phyloP scores from a whole-genome alignment of 2,329 filamentous ascomycete species.

The Dothistroma pini region DNA sequence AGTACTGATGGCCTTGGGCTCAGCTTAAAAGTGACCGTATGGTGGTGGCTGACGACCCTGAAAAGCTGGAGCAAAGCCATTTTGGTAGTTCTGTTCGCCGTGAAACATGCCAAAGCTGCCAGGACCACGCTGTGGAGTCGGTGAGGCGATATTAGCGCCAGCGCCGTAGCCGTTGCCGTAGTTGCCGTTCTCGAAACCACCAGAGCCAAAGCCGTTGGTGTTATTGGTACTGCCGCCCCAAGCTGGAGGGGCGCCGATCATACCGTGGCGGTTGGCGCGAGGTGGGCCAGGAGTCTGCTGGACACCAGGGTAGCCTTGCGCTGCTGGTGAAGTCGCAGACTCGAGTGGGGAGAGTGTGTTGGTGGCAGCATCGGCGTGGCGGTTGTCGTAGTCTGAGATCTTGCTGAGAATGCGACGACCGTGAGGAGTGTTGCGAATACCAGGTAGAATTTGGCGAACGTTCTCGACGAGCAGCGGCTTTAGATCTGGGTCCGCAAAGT shows the following conservation, averaged over 20 bases:
- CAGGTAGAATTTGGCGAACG: constrained; percentile 78
- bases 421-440: constrained; percentile 86
- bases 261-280: constrained; percentile 29
- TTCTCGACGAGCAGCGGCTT: constrained; percentile 75
- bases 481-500: constrained; percentile 70
- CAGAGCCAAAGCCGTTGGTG: constrained; percentile 12
- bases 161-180: constrained; percentile 15
- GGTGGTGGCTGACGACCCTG: constrained; percentile 17
- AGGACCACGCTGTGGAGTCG: constrained; percentile 30
- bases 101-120: constrained; percentile 23
- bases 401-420: constrained; percentile 92
- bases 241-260: constrained; percentile 26
- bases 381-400: constrained; percentile 59
- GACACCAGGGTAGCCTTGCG: not conserved
- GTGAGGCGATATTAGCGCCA: constrained; percentile 25
- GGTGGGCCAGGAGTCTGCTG: constrained; percentile 18
- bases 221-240: constrained; percentile 6
- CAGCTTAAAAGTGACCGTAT: constrained; percentile 28
- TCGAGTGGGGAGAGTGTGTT: constrained; percentile 31
- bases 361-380: constrained; percentile 14
- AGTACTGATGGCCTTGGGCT: constrained; percentile 5
- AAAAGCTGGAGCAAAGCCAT: constrained; percentile 21
- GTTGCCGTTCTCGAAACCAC: constrained; percentile 16
- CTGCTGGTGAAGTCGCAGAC: constrained; percentile 8
- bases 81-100: constrained; percentile 18